Percentiles rank a stretch among this genome's conserved stretches.
These are phyloP conservation scores for Plenodomus lindquistii DNA, from an alignment of 2,329 filamentous ascomycete genomes.

Conservation along the genomic window DNA sequence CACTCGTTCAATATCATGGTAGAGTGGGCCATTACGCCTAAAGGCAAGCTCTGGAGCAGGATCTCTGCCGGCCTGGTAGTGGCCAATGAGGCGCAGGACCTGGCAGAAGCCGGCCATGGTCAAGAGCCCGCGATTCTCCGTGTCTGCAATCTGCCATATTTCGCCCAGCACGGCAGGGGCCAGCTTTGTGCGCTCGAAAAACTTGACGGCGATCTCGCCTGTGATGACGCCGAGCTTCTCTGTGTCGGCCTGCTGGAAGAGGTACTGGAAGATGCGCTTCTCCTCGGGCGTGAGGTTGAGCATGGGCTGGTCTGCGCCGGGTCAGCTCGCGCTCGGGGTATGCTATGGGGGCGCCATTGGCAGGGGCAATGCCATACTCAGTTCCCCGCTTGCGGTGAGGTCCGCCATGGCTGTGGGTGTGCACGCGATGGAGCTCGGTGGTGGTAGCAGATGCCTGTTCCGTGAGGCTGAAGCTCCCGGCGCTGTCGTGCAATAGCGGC, in stretches of 20 bases:
- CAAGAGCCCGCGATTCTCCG: constrained; percentile 90
- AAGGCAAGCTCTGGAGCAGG: constrained; percentile 81
- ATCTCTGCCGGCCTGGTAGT: constrained; percentile 85
- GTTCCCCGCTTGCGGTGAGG: constrained; percentile 36
- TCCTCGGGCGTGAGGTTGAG: constrained; percentile 89
- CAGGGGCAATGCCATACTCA: constrained; percentile 32
- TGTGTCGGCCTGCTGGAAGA: constrained; percentile 90
- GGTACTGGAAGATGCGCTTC: constrained; percentile 89
- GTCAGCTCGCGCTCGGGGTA: constrained; percentile 21
- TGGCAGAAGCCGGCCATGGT: constrained; percentile 92
- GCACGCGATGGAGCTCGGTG: constrained; percentile 22
- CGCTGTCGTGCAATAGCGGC: constrained; percentile 33
- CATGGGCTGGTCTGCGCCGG: constrained; percentile 53
- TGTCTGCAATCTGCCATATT: constrained; percentile 99
- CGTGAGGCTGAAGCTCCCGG: constrained; percentile 37
- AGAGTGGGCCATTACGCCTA: constrained; percentile 58
- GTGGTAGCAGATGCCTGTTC: constrained; percentile 25
- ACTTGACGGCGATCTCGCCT: constrained; percentile 92
- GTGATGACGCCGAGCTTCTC: constrained; percentile 93
- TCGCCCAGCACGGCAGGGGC: constrained; percentile 83
- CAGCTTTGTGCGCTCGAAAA: constrained; percentile 95
- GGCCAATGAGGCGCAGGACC: constrained; percentile 90
- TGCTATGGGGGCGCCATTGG: background rate
- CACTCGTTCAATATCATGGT: constrained; percentile 4
- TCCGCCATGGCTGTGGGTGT: constrained; percentile 42